These are phyloP conservation scores for Lactarius trivialis DNA, from an alignment of 768 basidiomycete species.

Conservation along the genomic window DNA sequence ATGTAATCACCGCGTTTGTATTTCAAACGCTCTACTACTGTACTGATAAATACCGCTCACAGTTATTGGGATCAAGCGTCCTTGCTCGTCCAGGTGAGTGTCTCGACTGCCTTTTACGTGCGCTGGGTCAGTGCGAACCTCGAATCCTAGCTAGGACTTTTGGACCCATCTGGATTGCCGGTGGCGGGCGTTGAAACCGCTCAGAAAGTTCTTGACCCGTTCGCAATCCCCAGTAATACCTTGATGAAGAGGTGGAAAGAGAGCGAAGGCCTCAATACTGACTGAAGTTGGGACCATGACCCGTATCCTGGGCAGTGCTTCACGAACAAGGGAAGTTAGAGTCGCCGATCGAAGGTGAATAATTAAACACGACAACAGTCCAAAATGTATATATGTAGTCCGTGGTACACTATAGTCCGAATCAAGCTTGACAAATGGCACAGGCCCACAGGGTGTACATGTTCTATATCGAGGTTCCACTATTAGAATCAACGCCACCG, in stretches of 20 bases:
- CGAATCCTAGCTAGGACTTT: slow-evolving; percentile 31
- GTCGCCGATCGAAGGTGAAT: background rate
- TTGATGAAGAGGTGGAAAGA: slow-evolving; percentile 34
- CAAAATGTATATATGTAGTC: background rate
- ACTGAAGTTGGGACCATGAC: slow-evolving; percentile 18
- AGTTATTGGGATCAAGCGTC: slow-evolving; percentile 49
- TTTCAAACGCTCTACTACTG: background rate
- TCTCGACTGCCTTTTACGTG: background rate
- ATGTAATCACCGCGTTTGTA: slow-evolving; percentile 24
- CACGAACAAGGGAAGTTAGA: no score
- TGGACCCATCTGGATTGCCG: slow-evolving; percentile 30
- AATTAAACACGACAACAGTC: background rate
- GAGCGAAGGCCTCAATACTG: slow-evolving; percentile 32
- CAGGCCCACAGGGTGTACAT: background rate
- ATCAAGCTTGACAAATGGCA: background rate
- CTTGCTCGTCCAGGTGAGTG: slow-evolving; percentile 34
- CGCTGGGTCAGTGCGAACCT: background rate
- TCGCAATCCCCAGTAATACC: slow-evolving; percentile 35
- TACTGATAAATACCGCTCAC: background rate
- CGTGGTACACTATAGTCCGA: background rate
- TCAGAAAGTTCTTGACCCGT: slow-evolving; percentile 38
- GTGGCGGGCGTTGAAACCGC: slow-evolving; percentile 37
- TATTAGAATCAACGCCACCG: background rate
- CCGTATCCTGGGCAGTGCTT: background rate
- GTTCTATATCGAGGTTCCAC: slow-evolving; percentile 4